These are phyloP conservation scores for Clonostachys byssicola DNA, from an alignment of 2,329 filamentous ascomycete genomes.

Conservation along the genomic window DNA sequence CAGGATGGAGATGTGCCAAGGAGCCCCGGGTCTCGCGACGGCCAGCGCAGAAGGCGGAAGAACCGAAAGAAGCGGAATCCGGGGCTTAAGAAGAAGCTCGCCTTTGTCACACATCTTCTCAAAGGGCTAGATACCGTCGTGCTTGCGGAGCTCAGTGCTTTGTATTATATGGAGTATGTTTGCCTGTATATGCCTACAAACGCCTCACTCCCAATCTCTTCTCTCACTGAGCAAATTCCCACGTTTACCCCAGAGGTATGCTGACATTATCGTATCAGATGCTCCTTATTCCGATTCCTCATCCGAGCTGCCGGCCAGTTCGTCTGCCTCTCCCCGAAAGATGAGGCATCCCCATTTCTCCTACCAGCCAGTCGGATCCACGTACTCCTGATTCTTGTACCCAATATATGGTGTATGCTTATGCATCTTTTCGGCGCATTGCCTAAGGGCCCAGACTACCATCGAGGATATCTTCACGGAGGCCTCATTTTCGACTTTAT, in stretches of 20 bases:
- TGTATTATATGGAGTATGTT: slow-evolving; percentile 71
- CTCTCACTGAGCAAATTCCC: not conserved
- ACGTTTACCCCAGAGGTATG: no score
- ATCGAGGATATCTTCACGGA: slow-evolving; percentile 63
- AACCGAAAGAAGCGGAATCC: slow-evolving; percentile 28
- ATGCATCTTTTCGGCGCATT: slow-evolving; percentile 53
- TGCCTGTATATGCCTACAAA: not conserved
- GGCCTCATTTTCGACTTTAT: slow-evolving; percentile 66
- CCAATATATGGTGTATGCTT: slow-evolving; percentile 57
- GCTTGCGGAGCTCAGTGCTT: slow-evolving; percentile 58
- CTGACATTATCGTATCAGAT: slow-evolving; percentile 32
- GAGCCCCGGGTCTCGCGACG: not conserved
- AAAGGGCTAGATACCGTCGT: slow-evolving; percentile 58
- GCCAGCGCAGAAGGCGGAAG: slow-evolving; percentile 24
- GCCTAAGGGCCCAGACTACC: slow-evolving; percentile 53
- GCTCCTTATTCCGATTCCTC: slow-evolving; percentile 59
- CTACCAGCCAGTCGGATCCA: slow-evolving; percentile 53
- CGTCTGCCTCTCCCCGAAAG: slow-evolving; percentile 60
- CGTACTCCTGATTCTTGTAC: slow-evolving; percentile 52
- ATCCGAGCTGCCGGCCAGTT: slow-evolving; percentile 56
- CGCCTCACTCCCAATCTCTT: not conserved
- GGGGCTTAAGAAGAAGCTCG: slow-evolving; percentile 50
- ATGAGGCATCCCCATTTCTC: slow-evolving; percentile 49
- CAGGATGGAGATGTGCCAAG: not conserved
- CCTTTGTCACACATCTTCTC: slow-evolving; percentile 57